Evolutionary conservation across 139 green algal species (phyloP), one percentile per base, ranked within the genome.

Genomic region (Tetratostichococcus sp.): DNA sequence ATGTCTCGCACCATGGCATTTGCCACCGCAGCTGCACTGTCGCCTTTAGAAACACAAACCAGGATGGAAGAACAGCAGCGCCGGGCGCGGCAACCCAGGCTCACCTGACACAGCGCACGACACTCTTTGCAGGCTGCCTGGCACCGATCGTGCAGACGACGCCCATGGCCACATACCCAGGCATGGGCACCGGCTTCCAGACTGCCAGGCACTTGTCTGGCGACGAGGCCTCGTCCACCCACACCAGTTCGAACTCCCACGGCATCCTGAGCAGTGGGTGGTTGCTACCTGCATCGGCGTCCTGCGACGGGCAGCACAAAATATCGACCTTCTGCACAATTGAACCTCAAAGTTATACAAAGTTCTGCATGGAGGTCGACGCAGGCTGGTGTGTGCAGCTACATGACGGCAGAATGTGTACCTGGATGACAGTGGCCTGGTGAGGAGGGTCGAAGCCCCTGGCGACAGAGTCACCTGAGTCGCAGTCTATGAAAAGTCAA

Each of bases 81-180:
- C n/a, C n/a, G n/a, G n/a, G n/a, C n/a, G n/a, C n/a, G n/a, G n/a
- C n/a, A n/a, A n/a, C n/a, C n/a, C 26, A 35, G 26, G 2, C 43
- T 17, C 58, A 77, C 76, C 70, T 77, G 34, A 82, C 34, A 35
- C 77, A 82, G 66, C 71, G 77, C 22, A 83, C 70, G n/a, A 58
- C 66, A 43, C 30, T 30, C 16, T 68, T 68, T 25, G 77, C 69
- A 14, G 85, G 83, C 2, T 65, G 35, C 17, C 69, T 32, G 21
- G 43, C 39, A 14, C 85, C 83, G 1, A 80, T 23, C 4, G 65
- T 77, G 2, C 82, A 89, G 70, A 97, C 76, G 35, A 80, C 84
- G 11, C 94, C 94, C 73, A 98, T 75, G 1, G 93, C 76, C 28
- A 93, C 83, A 72, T 97, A 98, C 26, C 94, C 94, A 1, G 82